Evolutionary conservation across 2,329 filamentous ascomycete species (phyloP), one percentile per base, ranked within the genome.

Genomic region (Fusarium torulosum): DNA sequence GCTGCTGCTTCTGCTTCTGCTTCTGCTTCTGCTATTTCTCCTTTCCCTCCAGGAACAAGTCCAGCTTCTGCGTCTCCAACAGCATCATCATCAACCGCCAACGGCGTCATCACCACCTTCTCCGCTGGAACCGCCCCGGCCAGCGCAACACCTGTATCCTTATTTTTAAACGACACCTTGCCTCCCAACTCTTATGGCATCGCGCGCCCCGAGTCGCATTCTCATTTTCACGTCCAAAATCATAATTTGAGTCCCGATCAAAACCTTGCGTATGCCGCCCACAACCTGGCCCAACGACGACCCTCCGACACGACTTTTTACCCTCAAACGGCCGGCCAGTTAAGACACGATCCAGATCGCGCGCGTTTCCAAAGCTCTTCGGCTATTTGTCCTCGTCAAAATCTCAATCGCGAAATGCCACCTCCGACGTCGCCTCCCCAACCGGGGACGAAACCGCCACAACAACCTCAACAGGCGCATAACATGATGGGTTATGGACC

Each of bases 331-430:
- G 73, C 77, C 67, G 72, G 67, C 42, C 59, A 73, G 20, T 69
- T 69, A 64, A 75, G 63, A 65, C 77, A 77, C 68, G 72, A 77
- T 33, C 68, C 76, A 38, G 74, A 75, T 52, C 80, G 80, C 74
- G 76, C 79, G 53, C 81, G 81, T 63, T 79, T 81, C 57, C 81
- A 78, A 54, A 82, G 79, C 74, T 70, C 81, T n/a, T 81, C 83
- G 10, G 82, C 82, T 41, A 75, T 83, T 55, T 75, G 79, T 21
- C 76, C 81, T 21, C 75, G 76, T 11, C 74, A 73, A 64, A 68
- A 75, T 59, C 59, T 75, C 53, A 79, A 76, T 73, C 81, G 80
- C 69, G 75, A 76, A 40, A 84, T 84, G 82, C 81, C 82, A 53
- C 83, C 82, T 37, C 80, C 74, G 40, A 77, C 75, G 44, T 84